Conservation (phyloP, 208 protist species). For the Porcisia deanei region DNA sequence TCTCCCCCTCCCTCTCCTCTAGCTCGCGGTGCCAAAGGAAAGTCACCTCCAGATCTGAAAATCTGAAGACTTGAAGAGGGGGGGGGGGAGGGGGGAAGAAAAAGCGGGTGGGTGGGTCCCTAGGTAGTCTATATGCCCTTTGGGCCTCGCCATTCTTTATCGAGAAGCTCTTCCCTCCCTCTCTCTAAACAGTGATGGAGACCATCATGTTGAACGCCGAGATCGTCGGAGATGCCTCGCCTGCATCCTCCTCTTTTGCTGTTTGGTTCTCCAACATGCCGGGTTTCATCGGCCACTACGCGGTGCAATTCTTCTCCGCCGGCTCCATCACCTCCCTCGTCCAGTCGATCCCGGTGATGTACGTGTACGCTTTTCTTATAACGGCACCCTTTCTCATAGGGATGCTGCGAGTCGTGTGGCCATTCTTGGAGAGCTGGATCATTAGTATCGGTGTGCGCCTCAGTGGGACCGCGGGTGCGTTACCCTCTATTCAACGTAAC, state of each 20-base stretch:
- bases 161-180: too few relatives aligned
- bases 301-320: background rate
- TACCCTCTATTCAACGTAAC: slow-evolving; percentile 17
- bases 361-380: slow-evolving; percentile 20
- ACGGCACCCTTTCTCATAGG: slow-evolving; percentile 30
- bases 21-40: too few relatives aligned
- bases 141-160: too few relatives aligned
- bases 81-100: too few relatives aligned
- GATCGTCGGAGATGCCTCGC: background rate
- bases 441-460: background rate
- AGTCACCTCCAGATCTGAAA: too few relatives aligned
- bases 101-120: too few relatives aligned
- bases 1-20: too few relatives aligned
- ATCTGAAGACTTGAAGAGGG: too few relatives aligned
- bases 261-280: background rate
- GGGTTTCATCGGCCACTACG: background rate
- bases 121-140: too few relatives aligned
- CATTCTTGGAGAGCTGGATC: slow-evolving; percentile 17
- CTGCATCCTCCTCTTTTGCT: background rate
- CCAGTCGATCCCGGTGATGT: background rate
- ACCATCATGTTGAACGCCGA: background rate
- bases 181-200: too few relatives aligned
- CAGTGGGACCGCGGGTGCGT: background rate
- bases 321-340: background rate
- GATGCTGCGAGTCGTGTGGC: slow-evolving; percentile 18